Evolutionary conservation across 1,139 yeast species (phyloP), one percentile per base, ranked within the genome.

Genomic region (Tardiomyces depauwii): DNA sequence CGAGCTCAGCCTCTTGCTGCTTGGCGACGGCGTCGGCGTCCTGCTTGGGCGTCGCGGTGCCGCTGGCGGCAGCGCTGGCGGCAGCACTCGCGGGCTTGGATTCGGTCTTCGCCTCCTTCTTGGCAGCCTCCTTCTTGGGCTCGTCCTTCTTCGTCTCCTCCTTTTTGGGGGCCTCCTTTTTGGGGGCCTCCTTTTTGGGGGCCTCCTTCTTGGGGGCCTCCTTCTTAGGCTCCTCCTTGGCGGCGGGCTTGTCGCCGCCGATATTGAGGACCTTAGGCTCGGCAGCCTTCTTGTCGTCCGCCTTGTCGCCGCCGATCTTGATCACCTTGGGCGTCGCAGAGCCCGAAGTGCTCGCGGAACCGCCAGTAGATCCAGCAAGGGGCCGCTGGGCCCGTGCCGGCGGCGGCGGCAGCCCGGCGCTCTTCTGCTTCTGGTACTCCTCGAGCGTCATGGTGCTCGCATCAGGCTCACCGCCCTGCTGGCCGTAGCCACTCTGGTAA

Each of bases 1-100:
- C 98, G 52, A 91, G 76, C 61, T 79, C 80, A 36, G 84, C 93
- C 62, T 85, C 95, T 66, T 83, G 93, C 60, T 82, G 88, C 61
- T 78, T 80, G 52, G 69, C 70, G 39, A 82, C 62, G 9, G 79
- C 74, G 45, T 75, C 81, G 9, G 78, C 69, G 33, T 58, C 62
- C 23, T 60, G 60, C 49, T 56, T 55, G 33, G 58, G 53, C 16
- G 59, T 44, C 10, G 44, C 53, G 43, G 56, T 45, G 11, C 45
- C 43, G 21, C 45, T 53, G 28, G 67, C 67, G 18, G 68, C 56
- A 19, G 57, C 53, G 43, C 55, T 52, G 7, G 60, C 50, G 30
- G 53, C 48, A 18, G 54, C 52, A 7, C 54, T 39, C 18, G 47
- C 51, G 4, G 48, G 42, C 28, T 48, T 43, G 16, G 47, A 14